Conservation (phyloP, 345 rosid species). For the Reutealis trisperma region DNA sequence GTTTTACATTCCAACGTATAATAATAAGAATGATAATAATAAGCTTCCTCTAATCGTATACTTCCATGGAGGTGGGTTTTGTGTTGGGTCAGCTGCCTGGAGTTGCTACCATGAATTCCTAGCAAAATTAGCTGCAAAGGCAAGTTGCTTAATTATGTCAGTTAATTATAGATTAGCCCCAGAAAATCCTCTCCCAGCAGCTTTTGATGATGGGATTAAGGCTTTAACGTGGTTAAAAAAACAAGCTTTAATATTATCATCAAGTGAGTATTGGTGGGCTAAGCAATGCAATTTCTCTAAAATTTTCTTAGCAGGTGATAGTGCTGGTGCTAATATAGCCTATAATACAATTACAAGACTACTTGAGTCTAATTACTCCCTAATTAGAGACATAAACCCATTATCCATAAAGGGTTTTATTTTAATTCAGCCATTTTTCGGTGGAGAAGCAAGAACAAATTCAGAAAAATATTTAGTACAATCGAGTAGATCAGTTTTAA, state of each 20-base stretch:
- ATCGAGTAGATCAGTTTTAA: slow-evolving; percentile 48
- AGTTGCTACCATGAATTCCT: slow-evolving; percentile 30
- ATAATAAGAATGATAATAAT: slow-evolving; percentile 1
- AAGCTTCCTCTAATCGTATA: slow-evolving; percentile 28
- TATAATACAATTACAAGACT: slow-evolving; percentile 17
- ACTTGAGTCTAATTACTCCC: neutral
- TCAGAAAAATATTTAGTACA: slow-evolving; percentile 52
- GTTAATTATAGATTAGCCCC: slow-evolving; percentile 35
- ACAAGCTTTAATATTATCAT: slow-evolving; percentile 24
- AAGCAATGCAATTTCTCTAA: slow-evolving; percentile 20
- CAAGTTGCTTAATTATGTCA: slow-evolving; percentile 26
- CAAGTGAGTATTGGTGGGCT: slow-evolving; percentile 21
- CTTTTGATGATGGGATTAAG: slow-evolving; percentile 38
- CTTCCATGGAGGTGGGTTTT: slow-evolving; percentile 35
- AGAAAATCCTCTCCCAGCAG: slow-evolving; percentile 31
- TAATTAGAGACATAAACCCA: neutral
- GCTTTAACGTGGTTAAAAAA: slow-evolving; percentile 60
- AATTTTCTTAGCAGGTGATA: slow-evolving; percentile 20
- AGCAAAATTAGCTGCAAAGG: slow-evolving; percentile 18
- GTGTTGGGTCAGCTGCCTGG: slow-evolving; percentile 34
- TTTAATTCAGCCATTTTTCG: slow-evolving; percentile 32
- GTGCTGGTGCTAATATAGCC: slow-evolving; percentile 33
- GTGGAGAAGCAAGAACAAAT: slow-evolving; percentile 39
- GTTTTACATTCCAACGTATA: slow-evolving; percentile 50
- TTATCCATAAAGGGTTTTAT: slow-evolving; percentile 12